Conservation (phyloP, 306 rosid genomes). For the Quercus engelmannii region DNA sequence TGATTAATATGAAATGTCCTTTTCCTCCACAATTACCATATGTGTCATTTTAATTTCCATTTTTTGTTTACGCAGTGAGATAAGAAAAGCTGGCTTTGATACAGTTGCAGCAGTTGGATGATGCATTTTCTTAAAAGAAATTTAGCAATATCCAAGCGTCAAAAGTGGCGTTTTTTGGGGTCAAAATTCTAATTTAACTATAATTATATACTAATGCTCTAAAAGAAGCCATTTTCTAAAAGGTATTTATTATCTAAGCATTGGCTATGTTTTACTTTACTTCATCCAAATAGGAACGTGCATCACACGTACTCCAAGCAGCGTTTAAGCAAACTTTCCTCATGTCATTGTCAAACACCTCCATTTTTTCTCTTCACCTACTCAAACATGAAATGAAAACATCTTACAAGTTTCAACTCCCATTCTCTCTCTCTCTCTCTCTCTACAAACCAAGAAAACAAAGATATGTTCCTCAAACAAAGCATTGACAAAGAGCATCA, state of each 20-base stretch:
- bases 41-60: background rate
- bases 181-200: no score
- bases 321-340: conserved; percentile 30
- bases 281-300: conserved; percentile 22
- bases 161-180: no score
- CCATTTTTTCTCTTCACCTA: conserved; percentile 27
- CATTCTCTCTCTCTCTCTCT: background rate
- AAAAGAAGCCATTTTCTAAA: background rate
- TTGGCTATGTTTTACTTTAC: background rate
- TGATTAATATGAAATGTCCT: no score
- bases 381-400: background rate
- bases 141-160: no score
- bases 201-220: background rate
- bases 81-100: no score
- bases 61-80: no score
- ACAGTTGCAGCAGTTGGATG: no score
- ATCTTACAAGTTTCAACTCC: background rate
- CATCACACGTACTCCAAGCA: conserved; percentile 23
- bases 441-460: background rate
- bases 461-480: background rate
- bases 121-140: no score
- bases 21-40: background rate
- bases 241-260: background rate
- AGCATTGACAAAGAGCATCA: background rate
- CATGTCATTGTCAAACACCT: conserved; percentile 2